phyloP scores from a whole-genome alignment of 345 rosid species.

The Microthlaspi erraticum region DNA sequence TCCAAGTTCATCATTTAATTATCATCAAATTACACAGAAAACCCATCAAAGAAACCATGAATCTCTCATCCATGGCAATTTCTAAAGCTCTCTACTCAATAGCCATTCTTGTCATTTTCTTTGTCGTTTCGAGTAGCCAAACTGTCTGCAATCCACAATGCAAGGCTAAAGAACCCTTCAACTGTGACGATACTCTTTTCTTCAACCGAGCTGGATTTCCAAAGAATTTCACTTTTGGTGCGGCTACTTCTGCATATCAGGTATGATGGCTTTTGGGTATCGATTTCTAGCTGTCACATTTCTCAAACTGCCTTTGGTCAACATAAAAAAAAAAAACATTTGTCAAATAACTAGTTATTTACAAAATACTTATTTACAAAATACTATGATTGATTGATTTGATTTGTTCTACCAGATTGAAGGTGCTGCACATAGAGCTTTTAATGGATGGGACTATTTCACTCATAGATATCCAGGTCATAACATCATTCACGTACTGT shows the following conservation, averaged over 20 bases:
- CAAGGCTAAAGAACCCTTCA: constrained; percentile 25
- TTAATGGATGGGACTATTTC: constrained; percentile 31
- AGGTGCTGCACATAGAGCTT: constrained; percentile 33
- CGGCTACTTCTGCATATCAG: constrained; percentile 32
- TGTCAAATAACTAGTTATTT: no score
- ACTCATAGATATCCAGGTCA: constrained; percentile 39
- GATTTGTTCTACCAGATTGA: constrained; percentile 4
- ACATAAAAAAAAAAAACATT: no score
- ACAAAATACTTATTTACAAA: no score
- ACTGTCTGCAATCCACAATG: neutral
- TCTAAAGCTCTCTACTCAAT: neutral
- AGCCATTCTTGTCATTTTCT: neutral
- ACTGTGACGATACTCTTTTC: neutral
- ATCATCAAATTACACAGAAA: no score
- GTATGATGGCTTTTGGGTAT: constrained; percentile 1
- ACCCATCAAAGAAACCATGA: no score
- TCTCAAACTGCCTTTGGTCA: no score
- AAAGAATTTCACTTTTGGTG: constrained; percentile 22
- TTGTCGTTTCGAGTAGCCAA: neutral
- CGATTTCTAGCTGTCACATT: neutral
- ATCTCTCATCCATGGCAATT: no score
- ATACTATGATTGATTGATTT: neutral
- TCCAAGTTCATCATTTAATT: neutral
- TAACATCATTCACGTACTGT: neutral
- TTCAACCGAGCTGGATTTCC: constrained; percentile 25